Evolutionary conservation across 2,329 filamentous ascomycete species (phyloP), one percentile per base, ranked within the genome.

Genomic region (Colletotrichum graminicola): DNA sequence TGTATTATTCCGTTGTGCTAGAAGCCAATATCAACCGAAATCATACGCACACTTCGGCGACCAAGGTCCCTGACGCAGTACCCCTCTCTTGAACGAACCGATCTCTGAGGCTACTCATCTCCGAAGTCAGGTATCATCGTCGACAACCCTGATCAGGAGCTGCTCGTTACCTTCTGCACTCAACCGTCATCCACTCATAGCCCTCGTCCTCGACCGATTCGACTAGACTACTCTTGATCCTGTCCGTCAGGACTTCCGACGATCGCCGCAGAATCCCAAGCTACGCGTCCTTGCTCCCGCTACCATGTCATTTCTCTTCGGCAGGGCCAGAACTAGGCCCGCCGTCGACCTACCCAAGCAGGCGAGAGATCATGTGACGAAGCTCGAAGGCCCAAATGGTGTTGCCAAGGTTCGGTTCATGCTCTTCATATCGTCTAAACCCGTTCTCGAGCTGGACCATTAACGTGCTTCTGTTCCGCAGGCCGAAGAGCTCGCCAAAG

Each of bases 401-500:
- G 76, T 80, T 61, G 79, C 83, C 72, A 89, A 88, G 83, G 86
- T 88, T 68, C 71, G 45, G 70, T 71, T 41, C 36, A 70, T 41
- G 45, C 59, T 29, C 14, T 32, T 11, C 55, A 43, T 67, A 41
- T 26, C 43, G 54, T 41, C 56, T 26, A 41, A 62, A 55, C 60
- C 62, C 3, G 36, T 64, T 73, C 62, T 66, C 12, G 26, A 49
- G 71, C 62, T 74, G 75, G 71, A 73, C 74, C 54, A 66, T 73
- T 68, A 67, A 76, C 54, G 55, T 77, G 67, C 67, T 79, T 32
- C 62, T 60, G 26, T 23, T 26, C 29, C 29, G 47, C 76, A 97
- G 94, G 88, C 91, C 73, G 95, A 98, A 79, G 95, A 98, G 78
- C 87, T 97, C 74, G 92, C 94, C 60, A 94, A 94, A 79, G 91